Base-by-base conservation (phyloP, 2,329 filamentous ascomycete genomes). In the Penicillium expansum region DNA sequence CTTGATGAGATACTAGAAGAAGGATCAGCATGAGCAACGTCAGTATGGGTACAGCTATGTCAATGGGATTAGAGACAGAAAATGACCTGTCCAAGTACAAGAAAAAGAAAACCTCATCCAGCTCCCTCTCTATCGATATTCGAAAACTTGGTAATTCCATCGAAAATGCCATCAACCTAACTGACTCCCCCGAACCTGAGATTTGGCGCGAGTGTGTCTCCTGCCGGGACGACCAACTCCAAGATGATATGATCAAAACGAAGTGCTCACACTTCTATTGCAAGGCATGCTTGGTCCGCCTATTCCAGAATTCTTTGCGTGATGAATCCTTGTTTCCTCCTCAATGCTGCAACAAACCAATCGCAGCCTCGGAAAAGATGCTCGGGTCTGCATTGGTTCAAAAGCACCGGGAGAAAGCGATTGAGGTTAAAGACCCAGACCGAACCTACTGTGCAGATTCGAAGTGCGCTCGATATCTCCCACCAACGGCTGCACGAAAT, bases 321-420 rank as follows among this genome's bases (percentile, higher is more conserved):
- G 53, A 52, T 11, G 53, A 56, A 5, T 52, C 53, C 22, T 38
- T 45, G 9, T 56, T 51, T 18, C 53, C 48, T 2, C 53, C 47
- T n/a, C 39, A 13, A 52, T 56, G 53, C 32, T 56, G 53, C 16
- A 18, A 24, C 18, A 44, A 13, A 1, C 32, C 39, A 18, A 52
- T 56, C 5, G 10, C 6, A 2, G 14, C 22, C 14, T 29, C 30
- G 2, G 27, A 52, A 20, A 24, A n/a, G 10, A 16, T 56, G 7
- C 18, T 56, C 6, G 48, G 48, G 9, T 4, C n/a, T 2, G 8
- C 20, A 24, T 43, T 56, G 24, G 13, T 33, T 11, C n/a, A 37
- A 27, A 32, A 38, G 24, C n/a, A 32, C 33, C 35, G 16, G 20
- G 39, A 39, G 14, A 43, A 43, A 4, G 11, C 16, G 7, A 22